A percentile compares a stretch with the other conserved stretches of the same genome.
phyloP scores from a whole-genome alignment of 495 filamentous ascomycete species.

The Cryomyces antarcticus region DNA sequence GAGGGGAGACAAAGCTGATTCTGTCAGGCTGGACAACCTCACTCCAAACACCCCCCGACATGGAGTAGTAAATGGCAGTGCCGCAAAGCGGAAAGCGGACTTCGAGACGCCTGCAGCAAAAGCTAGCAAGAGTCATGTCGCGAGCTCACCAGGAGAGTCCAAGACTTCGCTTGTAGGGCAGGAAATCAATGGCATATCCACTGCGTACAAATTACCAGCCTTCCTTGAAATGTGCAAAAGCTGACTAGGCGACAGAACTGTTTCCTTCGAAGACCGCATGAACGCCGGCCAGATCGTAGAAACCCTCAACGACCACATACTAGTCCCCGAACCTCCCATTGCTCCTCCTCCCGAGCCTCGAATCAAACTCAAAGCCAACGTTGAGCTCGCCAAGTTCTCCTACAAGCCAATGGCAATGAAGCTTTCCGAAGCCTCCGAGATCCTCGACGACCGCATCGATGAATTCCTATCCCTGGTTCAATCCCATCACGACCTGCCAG shows the following conservation, averaged over 20 bases:
- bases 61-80: constrained; percentile 29
- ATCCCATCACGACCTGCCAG: constrained; percentile 52
- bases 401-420: constrained; percentile 94
- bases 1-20: constrained; percentile 1
- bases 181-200: no score
- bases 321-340: constrained; percentile 28
- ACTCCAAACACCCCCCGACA: constrained; percentile 48
- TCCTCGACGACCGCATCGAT: constrained; percentile 87
- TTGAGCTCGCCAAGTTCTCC: constrained; percentile 70
- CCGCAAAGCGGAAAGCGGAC: constrained; percentile 39
- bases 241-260: neutral
- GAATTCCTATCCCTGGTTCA: constrained; percentile 56
- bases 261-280: constrained; percentile 47
- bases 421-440: constrained; percentile 72
- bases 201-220: no score
- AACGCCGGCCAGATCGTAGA: constrained; percentile 68
- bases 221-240: no score
- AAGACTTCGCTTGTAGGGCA: constrained; percentile 8
- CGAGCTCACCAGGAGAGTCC: constrained; percentile 24
- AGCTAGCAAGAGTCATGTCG: constrained; percentile 23
- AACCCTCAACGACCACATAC: constrained; percentile 50
- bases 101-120: constrained; percentile 38
- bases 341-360: constrained; percentile 57
- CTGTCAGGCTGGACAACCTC: constrained; percentile 50
- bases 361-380: constrained; percentile 60